These are phyloP conservation scores for Phytophthora capsici DNA, from an alignment of 352 stramenopile species.

Conservation along the genomic window DNA sequence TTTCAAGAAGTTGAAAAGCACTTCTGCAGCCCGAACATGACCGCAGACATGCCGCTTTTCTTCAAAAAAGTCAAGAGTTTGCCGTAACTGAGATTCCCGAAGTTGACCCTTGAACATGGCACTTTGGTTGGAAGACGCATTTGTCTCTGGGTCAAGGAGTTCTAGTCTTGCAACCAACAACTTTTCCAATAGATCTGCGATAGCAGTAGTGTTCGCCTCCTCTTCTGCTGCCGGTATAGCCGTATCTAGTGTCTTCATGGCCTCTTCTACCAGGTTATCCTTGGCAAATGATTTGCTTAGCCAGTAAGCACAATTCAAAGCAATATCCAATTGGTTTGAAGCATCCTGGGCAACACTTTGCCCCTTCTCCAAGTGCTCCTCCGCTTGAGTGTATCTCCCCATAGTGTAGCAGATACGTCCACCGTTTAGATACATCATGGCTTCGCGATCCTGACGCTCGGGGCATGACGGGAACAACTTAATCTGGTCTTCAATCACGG, in stretches of 20 bases:
- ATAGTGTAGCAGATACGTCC: constrained; percentile 66
- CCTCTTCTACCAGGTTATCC: constrained; percentile 34
- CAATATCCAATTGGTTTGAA: constrained; percentile 40
- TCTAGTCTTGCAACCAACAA: constrained; percentile 59
- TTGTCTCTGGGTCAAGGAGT: constrained; percentile 42
- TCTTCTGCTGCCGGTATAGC: constrained; percentile 38
- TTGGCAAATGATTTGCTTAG: constrained; percentile 58
- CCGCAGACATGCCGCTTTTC: constrained; percentile 48
- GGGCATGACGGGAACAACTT: constrained; percentile 52
- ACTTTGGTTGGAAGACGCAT: background rate
- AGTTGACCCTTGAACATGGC: constrained; percentile 11
- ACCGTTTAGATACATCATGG: constrained; percentile 62
- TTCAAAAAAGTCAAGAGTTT: constrained; percentile 59
- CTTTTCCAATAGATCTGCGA: constrained; percentile 49
- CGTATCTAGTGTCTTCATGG: constrained; percentile 32
- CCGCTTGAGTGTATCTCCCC: constrained; percentile 51
- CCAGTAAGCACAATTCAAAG: constrained; percentile 56
- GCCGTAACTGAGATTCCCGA: constrained; percentile 42
- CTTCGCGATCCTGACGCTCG: constrained; percentile 46
- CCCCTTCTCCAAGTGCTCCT: constrained; percentile 50
- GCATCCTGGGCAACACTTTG: constrained; percentile 34
- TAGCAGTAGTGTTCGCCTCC: constrained; percentile 16
- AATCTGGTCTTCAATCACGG: constrained; percentile 59
- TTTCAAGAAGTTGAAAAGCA: constrained; percentile 36
- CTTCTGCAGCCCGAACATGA: constrained; percentile 47